Evolutionary conservation across 2,329 filamentous ascomycete species (phyloP).

Genomic region (Grosmannia serpens): DNA sequence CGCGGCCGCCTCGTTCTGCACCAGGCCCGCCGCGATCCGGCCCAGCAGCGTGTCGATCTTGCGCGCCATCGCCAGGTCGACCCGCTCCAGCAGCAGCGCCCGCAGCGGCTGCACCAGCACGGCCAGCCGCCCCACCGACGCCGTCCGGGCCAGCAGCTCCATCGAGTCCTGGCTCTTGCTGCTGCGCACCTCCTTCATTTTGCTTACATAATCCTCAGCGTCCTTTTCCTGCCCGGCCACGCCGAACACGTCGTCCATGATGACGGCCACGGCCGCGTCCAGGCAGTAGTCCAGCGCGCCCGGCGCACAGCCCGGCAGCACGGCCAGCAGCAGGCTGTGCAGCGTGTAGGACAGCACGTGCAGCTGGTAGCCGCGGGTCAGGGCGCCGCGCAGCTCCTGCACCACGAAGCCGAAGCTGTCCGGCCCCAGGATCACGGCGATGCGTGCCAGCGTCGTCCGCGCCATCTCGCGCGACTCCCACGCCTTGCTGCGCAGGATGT

Average conservation of each 20-base stretch:
- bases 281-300: constrained; percentile 88
- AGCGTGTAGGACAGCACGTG: constrained; percentile 93
- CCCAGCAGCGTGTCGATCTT: constrained; percentile 86
- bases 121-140: constrained; percentile 62
- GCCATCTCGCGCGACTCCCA: constrained; percentile 87
- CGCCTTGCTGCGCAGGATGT: constrained; percentile 80
- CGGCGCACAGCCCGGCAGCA: constrained; percentile 56
- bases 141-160: constrained; percentile 77
- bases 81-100: constrained; percentile 67
- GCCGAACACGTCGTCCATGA: constrained; percentile 98
- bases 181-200: constrained; percentile 96
- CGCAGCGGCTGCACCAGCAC: constrained; percentile 69
- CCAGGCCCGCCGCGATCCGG: constrained; percentile 69
- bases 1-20: constrained; percentile 69
- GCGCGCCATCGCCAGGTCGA: constrained; percentile 70
- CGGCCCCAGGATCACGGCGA: constrained; percentile 69
- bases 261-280: constrained; percentile 62
- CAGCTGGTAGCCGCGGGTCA: constrained; percentile 80
- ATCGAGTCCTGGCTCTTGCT: constrained; percentile 98
- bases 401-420: constrained; percentile 85
- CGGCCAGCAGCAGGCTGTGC: constrained; percentile 75
- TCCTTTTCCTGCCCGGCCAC: constrained; percentile 91
- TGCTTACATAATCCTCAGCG: constrained; percentile 84
- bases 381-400: constrained; percentile 73
- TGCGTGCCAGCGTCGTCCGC: constrained; percentile 74